Evolutionary conservation across 257 asterid genomes (phyloP).

Genomic region (Paulownia fortunei): DNA sequence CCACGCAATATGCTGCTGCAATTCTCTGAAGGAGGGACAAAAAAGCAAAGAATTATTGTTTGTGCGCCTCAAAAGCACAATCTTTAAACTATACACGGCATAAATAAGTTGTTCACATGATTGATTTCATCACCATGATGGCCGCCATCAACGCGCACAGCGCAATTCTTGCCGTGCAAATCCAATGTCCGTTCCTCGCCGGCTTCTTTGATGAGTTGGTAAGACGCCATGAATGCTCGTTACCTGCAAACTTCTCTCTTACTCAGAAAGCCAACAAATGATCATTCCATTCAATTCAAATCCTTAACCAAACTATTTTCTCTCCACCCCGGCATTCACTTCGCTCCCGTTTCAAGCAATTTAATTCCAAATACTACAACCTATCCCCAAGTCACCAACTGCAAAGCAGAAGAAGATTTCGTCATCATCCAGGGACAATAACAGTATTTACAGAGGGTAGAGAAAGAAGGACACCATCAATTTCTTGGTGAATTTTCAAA

Average conservation of each 20-base stretch:
- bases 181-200: constrained; percentile 32
- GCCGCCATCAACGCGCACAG: constrained; percentile 35
- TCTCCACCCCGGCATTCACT: neutral
- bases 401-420: neutral
- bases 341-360: neutral
- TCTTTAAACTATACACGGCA: neutral
- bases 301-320: neutral
- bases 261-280: neutral
- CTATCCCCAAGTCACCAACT: neutral
- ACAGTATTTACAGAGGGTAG: neutral
- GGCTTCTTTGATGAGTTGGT: constrained; percentile 45
- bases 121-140: constrained; percentile 17
- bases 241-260: neutral
- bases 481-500: neutral
- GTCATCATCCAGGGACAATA: neutral
- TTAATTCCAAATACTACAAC: constrained; percentile 8
- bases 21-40: constrained; percentile 51
- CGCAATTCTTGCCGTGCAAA: constrained; percentile 30
- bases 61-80: constrained; percentile 3
- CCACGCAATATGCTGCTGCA: constrained; percentile 58
- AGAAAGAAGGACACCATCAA: neutral
- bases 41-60: neutral
- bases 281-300: neutral
- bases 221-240: constrained; percentile 41
- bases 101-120: neutral